Base-by-base conservation (phyloP, 257 asterid genomes). In the Solanum neorickii region DNA sequence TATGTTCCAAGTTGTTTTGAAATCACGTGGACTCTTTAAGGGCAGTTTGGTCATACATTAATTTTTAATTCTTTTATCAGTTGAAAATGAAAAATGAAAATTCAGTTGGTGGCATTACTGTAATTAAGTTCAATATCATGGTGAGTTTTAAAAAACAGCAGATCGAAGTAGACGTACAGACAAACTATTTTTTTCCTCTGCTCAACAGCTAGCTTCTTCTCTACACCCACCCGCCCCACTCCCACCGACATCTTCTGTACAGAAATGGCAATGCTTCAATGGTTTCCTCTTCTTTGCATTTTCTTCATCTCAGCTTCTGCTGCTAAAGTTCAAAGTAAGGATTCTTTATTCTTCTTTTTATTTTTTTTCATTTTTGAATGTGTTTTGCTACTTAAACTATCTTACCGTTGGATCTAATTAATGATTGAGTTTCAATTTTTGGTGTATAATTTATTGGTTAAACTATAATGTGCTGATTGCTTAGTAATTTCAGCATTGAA, bases 321-420 rank as follows among this genome's bases (percentile, higher is more conserved):
- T 65, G 56, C 83, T 46, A 87, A 25, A 84, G 89, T 77, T 86
- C 92, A 91, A 77, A 91, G 95, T 94, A 88, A 90, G 92, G 2
- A 23, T 80, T 41, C 83, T 39, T 8, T 0, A 18, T 52, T 52
- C 0, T 16, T 47, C 49, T 35, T 82, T 12, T 29, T 60, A 3
- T 33, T 33, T 33, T 7, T 44, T 12, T 56, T 41, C 9, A 27
- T 49, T 72, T 60, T 66, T 84, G 6, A 59, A 44, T 83, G 84
- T 83, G 60, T 60, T 68, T 29, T 11, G n/a, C 23, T 62, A 41
- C 21, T 76, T 39, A 46, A 60, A 25, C 39, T 20, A 44, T 47
- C 27, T 47, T 80, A 47, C 27, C 29, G 27, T 47, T 80, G 66
- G 85, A 47, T 47, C 85, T 10, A 47, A 14, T 47, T 47, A 29